phyloP scores from a whole-genome alignment of 441 rosid genomes.

The Eutrema salsugineum region DNA sequence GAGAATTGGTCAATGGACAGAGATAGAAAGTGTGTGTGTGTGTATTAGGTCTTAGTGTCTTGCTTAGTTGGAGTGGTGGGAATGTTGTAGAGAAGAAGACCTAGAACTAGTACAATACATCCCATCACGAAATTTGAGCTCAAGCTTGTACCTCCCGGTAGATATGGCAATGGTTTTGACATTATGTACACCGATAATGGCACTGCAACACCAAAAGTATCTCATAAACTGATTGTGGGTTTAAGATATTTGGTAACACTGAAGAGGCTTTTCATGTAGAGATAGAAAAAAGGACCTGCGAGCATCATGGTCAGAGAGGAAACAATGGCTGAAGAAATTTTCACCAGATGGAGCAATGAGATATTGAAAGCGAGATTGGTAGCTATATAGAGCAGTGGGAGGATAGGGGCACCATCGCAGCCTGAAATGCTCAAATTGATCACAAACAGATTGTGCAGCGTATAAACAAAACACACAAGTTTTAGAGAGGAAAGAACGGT shows the following conservation, averaged over 20 bases:
- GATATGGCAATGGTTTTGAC: slow-evolving; percentile 80
- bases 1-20: neutral
- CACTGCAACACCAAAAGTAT: slow-evolving; percentile 39
- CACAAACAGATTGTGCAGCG: neutral
- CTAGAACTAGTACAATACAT: slow-evolving; percentile 47
- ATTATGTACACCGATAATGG: slow-evolving; percentile 64
- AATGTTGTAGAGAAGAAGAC: slow-evolving; percentile 67
- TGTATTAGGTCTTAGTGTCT: slow-evolving; percentile 20
- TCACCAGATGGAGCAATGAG: slow-evolving; percentile 64
- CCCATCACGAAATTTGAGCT: slow-evolving; percentile 65
- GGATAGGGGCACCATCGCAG: slow-evolving; percentile 74
- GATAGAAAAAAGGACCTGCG: slow-evolving; percentile 50
- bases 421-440: slow-evolving; percentile 38
- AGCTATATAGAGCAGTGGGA: slow-evolving; percentile 66
- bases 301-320: slow-evolving; percentile 63
- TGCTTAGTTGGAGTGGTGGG: slow-evolving; percentile 33
- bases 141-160: slow-evolving; percentile 66
- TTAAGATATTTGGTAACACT: neutral
- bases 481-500: neutral
- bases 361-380: slow-evolving; percentile 77
- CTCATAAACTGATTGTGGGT: neutral
- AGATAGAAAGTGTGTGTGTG: neutral
- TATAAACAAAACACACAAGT: neutral
- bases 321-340: slow-evolving; percentile 72
- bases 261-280: slow-evolving; percentile 4